Percentiles rank a stretch among this genome's conserved stretches.
Evolutionary conservation across 768 basidiomycete genomes (phyloP).

Genomic region (Imleria badia): DNA sequence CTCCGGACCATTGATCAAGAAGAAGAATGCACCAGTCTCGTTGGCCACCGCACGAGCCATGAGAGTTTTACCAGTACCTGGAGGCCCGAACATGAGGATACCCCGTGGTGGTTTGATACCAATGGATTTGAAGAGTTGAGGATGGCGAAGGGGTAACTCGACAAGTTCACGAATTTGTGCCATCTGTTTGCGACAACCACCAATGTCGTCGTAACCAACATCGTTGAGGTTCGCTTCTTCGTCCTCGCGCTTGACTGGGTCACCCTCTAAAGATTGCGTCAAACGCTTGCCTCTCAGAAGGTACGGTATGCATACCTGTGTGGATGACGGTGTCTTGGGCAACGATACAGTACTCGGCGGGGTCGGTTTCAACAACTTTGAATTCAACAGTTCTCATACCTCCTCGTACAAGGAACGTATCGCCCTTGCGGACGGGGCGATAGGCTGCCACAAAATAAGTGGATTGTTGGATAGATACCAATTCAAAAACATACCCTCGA

Average conservation of each 20-base stretch:
- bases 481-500: constrained; percentile 63
- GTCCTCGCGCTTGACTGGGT: constrained; percentile 97
- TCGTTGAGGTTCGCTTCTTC: constrained; percentile 96
- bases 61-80: constrained; percentile 98
- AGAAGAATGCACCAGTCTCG: constrained; percentile 99
- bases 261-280: constrained; percentile 67
- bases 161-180: constrained; percentile 99
- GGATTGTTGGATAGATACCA: not conserved
- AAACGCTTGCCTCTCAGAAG: not conserved
- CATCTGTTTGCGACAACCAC: constrained; percentile 99
- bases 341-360: constrained; percentile 97
- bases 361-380: constrained; percentile 98
- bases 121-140: constrained; percentile 99
- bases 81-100: constrained; percentile 98
- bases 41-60: constrained; percentile 99
- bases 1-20: constrained; percentile 99
- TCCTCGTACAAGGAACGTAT: constrained; percentile 98
- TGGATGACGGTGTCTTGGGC: constrained; percentile 99
- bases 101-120: constrained; percentile 99
- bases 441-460: constrained; percentile 53
- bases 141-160: constrained; percentile 95
- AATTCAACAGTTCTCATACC: constrained; percentile 99
- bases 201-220: constrained; percentile 99
- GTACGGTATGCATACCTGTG: constrained; percentile 49
- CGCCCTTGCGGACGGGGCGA: constrained; percentile 93